Evolutionary conservation across 2,329 filamentous ascomycete genomes (phyloP).

Genomic region (Penicillium sp.): DNA sequence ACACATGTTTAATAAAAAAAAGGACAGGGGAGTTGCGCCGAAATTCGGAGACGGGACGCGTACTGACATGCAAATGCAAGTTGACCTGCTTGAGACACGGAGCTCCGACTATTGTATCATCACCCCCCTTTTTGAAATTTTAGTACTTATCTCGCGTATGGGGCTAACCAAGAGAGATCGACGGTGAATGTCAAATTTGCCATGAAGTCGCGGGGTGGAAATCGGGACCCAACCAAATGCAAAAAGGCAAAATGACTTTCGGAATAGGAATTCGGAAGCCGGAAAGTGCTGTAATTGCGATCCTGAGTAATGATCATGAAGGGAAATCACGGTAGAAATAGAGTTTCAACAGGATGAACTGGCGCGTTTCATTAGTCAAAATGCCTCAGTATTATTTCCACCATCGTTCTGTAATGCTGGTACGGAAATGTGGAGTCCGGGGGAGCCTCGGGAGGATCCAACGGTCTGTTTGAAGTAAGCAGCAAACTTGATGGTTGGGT

Average conservation of each 20-base stretch:
- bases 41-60: conserved; percentile 3
- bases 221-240: neutral
- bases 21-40: neutral
- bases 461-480: neutral
- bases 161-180: neutral
- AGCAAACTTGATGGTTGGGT: neutral
- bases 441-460: conserved; percentile 13
- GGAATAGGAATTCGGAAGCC: neutral
- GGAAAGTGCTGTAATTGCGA: neutral
- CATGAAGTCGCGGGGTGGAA: neutral
- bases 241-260: neutral
- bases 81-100: neutral
- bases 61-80: neutral
- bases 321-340: neutral
- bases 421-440: conserved; percentile 20
- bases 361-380: neutral
- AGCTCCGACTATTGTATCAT: neutral
- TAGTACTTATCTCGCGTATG: neutral
- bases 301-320: neutral
- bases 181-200: neutral
- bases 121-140: conserved; percentile 2
- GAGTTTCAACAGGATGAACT: neutral
- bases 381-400: neutral
- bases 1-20: neutral
- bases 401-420: neutral